These are phyloP conservation scores for Teratosphaeriaceae sp. DNA, from an alignment of 2,329 filamentous ascomycete genomes.

Conservation along the genomic window DNA sequence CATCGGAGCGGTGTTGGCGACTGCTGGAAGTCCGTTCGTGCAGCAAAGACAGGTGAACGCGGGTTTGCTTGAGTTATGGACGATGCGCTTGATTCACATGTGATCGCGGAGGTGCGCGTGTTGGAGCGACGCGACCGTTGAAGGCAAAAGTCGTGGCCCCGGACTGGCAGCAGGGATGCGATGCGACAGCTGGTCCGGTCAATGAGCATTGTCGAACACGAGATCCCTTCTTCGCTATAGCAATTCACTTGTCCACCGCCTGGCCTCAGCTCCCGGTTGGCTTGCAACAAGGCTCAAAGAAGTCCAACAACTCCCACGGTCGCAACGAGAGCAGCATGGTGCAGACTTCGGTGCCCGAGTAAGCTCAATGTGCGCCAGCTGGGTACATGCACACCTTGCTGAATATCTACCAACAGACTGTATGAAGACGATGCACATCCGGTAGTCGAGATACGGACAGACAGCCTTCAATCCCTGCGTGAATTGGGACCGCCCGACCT, in stretches of 20 bases:
- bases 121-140: not conserved
- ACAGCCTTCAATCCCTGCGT: slow-evolving; percentile 75
- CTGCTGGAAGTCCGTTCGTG: too few species aligned
- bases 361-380: slow-evolving; percentile 11
- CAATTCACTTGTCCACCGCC: too few species aligned
- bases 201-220: too few species aligned
- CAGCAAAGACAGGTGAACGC: too few species aligned
- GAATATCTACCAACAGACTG: slow-evolving; percentile 61
- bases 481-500: slow-evolving; percentile 95
- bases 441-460: slow-evolving; percentile 85
- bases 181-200: too few species aligned
- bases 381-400: not conserved
- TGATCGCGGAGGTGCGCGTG: slow-evolving; percentile 1
- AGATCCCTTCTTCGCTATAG: not conserved
- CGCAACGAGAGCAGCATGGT: slow-evolving; percentile 15
- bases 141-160: not conserved
- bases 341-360: slow-evolving; percentile 28
- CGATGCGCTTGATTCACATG: too few species aligned
- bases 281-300: too few species aligned
- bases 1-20: too few species aligned
- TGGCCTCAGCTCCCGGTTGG: too few species aligned
- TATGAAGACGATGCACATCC: slow-evolving; percentile 91
- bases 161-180: too few species aligned
- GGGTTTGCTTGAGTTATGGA: too few species aligned
- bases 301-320: not conserved